Evolutionary conservation across 306 rosid species (phyloP), one percentile per base, ranked within the genome.

Genomic region (Cyamopsis tetragonoloba): DNA sequence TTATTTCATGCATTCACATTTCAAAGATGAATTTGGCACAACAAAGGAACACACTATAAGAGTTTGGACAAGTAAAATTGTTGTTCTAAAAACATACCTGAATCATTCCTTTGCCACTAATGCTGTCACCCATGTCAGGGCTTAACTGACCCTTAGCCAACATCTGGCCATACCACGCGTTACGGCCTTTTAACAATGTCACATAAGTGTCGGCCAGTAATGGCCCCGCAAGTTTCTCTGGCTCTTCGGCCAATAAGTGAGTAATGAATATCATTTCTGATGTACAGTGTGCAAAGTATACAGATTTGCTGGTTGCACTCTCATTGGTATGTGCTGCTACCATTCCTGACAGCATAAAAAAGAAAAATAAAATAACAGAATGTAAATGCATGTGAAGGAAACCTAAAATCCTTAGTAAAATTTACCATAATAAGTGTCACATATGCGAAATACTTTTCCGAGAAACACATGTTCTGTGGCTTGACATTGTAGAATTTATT

Each of bases 141-240:
- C 81, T 89, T 44, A 92, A 76, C 70, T 87, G 84, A 27, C 98
- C 96, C 78, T 92, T 92, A 53, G 98, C 98, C 66, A 89, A 67
- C 98, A 89, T 92, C 58, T 77, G 73, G 42, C 81, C 81, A 5
- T 77, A 77, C 81, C 81, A 77, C 7, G 81, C 73, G 10, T 77
- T 89, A 10, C 96, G 92, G 0, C 98, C 98, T 82, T 92, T 89
- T 61, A 92, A 72, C 74, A 89, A 79, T 26, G 98, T 92, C 19
- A 92, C 96, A 5, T 92, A 92, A 3, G 96, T 92, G 56, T 92
- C 96, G 11, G 98, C 95, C 32, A 92, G 74, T 69, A 92, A 79
- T 35, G 98, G 96, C 48, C 98, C 98, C 2, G 96, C 96, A 28
- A 92, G 96, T 68, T 89, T 92, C 87, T 89, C 96, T 0, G 98